Percentiles rank a stretch among this genome's conserved stretches.
phyloP scores from a whole-genome alignment of 225 moss, liverwort and hornwort genomes.

The Pleurozium schreberi region DNA sequence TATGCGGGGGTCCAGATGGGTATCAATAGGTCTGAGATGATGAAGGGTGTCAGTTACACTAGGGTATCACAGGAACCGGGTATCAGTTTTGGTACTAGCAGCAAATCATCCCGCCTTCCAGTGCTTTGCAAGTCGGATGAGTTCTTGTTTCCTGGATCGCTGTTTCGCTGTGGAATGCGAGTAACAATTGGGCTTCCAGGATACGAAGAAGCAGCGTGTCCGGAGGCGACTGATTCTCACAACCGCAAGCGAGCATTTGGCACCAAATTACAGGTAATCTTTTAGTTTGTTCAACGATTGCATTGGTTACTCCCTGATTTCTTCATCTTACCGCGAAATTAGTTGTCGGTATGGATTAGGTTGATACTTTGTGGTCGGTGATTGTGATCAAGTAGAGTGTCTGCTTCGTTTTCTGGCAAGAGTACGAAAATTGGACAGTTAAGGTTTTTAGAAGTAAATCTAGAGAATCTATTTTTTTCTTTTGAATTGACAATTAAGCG shows the following conservation, averaged over 20 bases:
- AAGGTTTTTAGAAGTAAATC: neutral
- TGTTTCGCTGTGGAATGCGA: neutral
- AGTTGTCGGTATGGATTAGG: neutral
- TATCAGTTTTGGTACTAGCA: neutral
- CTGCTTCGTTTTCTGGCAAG: neutral
- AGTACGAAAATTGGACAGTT: neutral
- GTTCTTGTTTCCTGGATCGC: neutral
- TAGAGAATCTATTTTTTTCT: neutral
- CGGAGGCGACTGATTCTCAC: neutral
- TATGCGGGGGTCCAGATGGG: no score
- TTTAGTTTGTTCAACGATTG: neutral
- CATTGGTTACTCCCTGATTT: neutral
- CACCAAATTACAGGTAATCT: neutral
- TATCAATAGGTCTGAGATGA: no score
- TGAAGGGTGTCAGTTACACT: neutral
- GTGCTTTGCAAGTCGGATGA: neutral
- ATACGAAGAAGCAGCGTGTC: neutral
- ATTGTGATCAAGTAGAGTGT: neutral
- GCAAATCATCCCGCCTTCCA: neutral
- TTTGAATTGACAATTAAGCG: neutral
- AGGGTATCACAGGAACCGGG: neutral
- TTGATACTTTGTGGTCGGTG: neutral
- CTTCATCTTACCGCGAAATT: neutral
- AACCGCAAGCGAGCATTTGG: neutral
- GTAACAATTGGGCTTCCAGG: neutral